Base-by-base conservation (phyloP, 2,329 filamentous ascomycete species). In the Xylaria sp. region DNA sequence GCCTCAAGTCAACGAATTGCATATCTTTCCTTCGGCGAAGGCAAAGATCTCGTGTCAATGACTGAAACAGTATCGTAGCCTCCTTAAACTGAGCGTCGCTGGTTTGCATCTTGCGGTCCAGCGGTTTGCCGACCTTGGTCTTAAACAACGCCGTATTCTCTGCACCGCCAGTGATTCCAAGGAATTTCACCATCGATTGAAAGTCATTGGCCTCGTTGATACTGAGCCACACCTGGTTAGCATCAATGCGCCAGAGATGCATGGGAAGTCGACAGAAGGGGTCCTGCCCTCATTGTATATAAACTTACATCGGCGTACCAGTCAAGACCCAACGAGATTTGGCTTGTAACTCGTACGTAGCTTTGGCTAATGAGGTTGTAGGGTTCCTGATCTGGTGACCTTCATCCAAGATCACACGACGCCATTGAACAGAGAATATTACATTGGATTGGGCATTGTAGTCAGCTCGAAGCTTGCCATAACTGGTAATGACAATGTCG, bases 21-120 rank as follows among this genome's bases (percentile, higher is more conserved):
- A 96, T 96, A 51, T 93, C 87, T 69, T 96, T 96, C 71, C 86
- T 88, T 37, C 92, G 84, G 37, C 92, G 84, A 19, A 96, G 78
- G 64, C 90, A 94, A 43, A 96, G 81, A 17, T 89, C 86, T n/a
- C 80, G 79, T 85, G 96, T 92, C 41, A 96, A 78, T 4, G 85
- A 81, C 66, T 93, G 89, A 2, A 95, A 78, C 2, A 93, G 75
- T 9, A 80, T 71, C 44, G 85, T 85, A 11, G 86, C 87, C 29
- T 78, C 74, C 1, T 74, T 69, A 16, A 86, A 79, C 1, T 83
- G 84, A 5, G 70, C 49, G 39, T 17, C 38, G 19, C 37, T 55
- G 26, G 55, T 43, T 56, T 47, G 8, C 47, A 50, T 24, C 34
- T 51, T 11, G 38, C 66, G 7, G 48, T 80, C 81, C 7, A 95